These are phyloP conservation scores for Candida cerambycidarum DNA, from an alignment of 805 yeast species.

Conservation along the genomic window DNA sequence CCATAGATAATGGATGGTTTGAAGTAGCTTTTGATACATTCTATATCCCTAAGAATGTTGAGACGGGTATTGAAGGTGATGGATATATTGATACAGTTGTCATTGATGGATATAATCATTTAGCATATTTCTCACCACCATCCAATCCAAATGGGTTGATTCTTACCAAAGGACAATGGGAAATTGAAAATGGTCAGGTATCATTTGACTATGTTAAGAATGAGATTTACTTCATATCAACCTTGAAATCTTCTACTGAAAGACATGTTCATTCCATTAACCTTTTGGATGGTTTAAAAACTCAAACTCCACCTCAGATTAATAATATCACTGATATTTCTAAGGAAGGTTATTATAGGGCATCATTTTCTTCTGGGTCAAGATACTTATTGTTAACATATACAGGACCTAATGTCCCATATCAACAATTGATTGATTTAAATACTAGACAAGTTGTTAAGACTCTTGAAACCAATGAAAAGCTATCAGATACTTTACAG, in stretches of 20 bases:
- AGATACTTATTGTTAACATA: conserved; percentile 70
- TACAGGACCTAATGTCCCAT: conserved; percentile 77
- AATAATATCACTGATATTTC: conserved; percentile 30
- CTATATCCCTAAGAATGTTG: conserved; percentile 36
- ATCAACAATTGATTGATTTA: conserved; percentile 63
- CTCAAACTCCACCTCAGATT: conserved; percentile 51
- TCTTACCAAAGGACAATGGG: conserved; percentile 79
- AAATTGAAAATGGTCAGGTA: conserved; percentile 71
- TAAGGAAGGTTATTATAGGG: conserved; percentile 64
- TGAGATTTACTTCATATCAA: conserved; percentile 62
- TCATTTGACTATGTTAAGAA: conserved; percentile 50
- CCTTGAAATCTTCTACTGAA: conserved; percentile 76
- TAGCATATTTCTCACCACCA: conserved; percentile 82
- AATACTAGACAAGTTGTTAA: conserved; percentile 31
- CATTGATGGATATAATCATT: conserved; percentile 63
- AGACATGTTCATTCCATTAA: conserved; percentile 77
- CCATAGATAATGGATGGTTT: conserved; percentile 61
- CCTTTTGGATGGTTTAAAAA: conserved; percentile 34
- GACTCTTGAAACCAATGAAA: conserved; percentile 48
- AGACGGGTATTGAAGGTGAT: conserved; percentile 36
- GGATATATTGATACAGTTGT: conserved; percentile 82
- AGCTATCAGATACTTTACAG: conserved; percentile 37
- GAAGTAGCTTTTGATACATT: conserved; percentile 40
- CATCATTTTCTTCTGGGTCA: conserved; percentile 77
- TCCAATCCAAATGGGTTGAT: conserved; percentile 44